A percentile compares a stretch with the other conserved stretches of the same genome.
These are phyloP conservation scores for Aureobasidium sp. DNA, from an alignment of 2,329 filamentous ascomycete species.

Conservation along the genomic window DNA sequence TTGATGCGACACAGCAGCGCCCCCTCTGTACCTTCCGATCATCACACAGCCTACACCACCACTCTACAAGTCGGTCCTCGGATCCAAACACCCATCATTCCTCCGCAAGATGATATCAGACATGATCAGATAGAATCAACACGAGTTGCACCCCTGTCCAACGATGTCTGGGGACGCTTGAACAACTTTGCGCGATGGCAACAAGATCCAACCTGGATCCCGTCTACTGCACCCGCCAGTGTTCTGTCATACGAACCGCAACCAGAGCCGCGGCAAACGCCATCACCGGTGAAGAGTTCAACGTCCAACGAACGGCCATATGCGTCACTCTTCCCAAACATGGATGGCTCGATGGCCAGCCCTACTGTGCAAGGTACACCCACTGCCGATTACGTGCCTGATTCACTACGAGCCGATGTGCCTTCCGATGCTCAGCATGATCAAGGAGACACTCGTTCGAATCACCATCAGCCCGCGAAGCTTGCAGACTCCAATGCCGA, in stretches of 20 bases:
- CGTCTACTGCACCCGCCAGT: slow-evolving; percentile 26
- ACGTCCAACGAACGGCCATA: slow-evolving; percentile 1
- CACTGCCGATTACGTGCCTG: neutral
- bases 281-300: neutral
- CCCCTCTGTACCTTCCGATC: neutral
- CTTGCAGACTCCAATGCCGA: neutral
- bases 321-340: slow-evolving; percentile 1
- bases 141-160: neutral
- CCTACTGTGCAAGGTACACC: slow-evolving; percentile 8
- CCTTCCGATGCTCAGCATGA: neutral
- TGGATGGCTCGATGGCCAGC: slow-evolving; percentile 8
- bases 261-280: slow-evolving; percentile 15
- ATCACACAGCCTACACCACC: neutral
- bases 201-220: slow-evolving; percentile 23
- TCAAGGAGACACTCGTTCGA: neutral
- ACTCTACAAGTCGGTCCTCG: neutral
- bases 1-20: slow-evolving; percentile 8
- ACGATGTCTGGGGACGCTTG: slow-evolving; percentile 27
- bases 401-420: neutral
- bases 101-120: neutral
- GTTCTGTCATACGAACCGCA: slow-evolving; percentile 14
- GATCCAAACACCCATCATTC: neutral
- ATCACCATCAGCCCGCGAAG: neutral
- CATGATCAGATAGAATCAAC: neutral
- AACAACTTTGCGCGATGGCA: slow-evolving; percentile 29